Conservation (phyloP, 1,284 basidiomycete species). For the Ganoderma lingzhi region DNA sequence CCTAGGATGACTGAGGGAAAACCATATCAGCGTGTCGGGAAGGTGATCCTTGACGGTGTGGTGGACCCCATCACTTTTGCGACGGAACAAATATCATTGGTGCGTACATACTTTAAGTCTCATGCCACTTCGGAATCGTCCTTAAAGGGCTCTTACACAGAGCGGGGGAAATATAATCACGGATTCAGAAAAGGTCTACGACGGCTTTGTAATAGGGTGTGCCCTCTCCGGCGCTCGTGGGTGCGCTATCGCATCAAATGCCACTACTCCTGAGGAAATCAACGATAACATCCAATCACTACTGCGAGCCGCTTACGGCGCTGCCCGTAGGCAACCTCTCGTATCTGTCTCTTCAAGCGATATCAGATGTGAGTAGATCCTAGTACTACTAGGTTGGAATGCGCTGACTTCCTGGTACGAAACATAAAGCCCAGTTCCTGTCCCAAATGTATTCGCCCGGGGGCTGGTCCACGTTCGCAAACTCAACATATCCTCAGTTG, state of each 20-base stretch:
- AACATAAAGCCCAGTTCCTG: neutral
- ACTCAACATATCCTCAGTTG: slow-evolving; percentile 15
- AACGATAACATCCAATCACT: slow-evolving; percentile 20
- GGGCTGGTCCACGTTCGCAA: slow-evolving; percentile 9
- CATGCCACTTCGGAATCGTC: too few relatives aligned
- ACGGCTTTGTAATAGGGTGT: slow-evolving; percentile 27
- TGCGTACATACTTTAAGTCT: neutral
- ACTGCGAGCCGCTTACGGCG: slow-evolving; percentile 18
- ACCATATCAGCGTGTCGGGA: slow-evolving; percentile 27
- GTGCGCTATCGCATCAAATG: slow-evolving; percentile 19
- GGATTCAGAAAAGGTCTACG: slow-evolving; percentile 17
- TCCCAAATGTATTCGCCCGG: neutral
- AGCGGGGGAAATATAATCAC: slow-evolving; percentile 1
- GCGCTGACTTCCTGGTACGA: neutral
- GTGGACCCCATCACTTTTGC: slow-evolving; percentile 18
- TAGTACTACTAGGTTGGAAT: neutral
- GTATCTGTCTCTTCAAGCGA: slow-evolving; percentile 17
- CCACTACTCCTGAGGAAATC: slow-evolving; percentile 12
- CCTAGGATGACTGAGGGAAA: neutral
- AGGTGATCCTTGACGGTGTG: slow-evolving; percentile 26
- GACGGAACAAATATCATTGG: slow-evolving; percentile 10
- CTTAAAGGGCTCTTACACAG: neutral
- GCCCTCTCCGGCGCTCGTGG: slow-evolving; percentile 25
- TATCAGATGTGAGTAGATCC: slow-evolving; percentile 16
- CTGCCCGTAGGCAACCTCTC: slow-evolving; percentile 13